Evolutionary conservation across 352 stramenopile species (phyloP).

Genomic region (Phytophthora hibernalis): DNA sequence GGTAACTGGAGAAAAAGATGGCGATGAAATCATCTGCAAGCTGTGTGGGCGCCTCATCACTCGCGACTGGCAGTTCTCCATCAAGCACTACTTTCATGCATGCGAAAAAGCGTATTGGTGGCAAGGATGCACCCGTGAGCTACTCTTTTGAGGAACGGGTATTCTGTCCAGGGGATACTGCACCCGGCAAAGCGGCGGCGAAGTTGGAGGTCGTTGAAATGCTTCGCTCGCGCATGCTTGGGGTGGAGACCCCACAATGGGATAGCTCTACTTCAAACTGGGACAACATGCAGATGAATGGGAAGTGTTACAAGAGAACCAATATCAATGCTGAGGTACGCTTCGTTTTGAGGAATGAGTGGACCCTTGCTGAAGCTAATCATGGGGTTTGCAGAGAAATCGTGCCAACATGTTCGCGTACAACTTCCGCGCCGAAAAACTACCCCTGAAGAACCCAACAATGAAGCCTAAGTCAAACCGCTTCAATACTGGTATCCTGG

Average conservation of each 20-base stretch:
- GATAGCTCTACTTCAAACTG: slow-evolving; percentile 74
- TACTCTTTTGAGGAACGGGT: slow-evolving; percentile 80
- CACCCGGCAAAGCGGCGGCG: slow-evolving; percentile 54
- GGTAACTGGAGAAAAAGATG: not conserved
- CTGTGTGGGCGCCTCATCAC: not conserved
- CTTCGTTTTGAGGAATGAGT: not conserved
- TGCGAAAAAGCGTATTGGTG: slow-evolving; percentile 73
- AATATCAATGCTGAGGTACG: slow-evolving; percentile 80
- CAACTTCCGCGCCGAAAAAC: slow-evolving; percentile 86
- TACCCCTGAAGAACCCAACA: slow-evolving; percentile 82
- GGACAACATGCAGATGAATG: slow-evolving; percentile 74
- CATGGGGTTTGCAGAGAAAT: slow-evolving; percentile 53
- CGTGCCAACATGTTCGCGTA: slow-evolving; percentile 85
- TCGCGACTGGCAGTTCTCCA: not conserved
- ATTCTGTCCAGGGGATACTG: slow-evolving; percentile 71
- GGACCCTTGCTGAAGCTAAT: slow-evolving; percentile 1
- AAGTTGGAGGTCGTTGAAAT: slow-evolving; percentile 73
- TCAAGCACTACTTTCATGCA: slow-evolving; percentile 32
- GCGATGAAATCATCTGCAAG: slow-evolving; percentile 16
- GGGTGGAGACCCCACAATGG: slow-evolving; percentile 62
- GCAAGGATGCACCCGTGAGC: slow-evolving; percentile 62
- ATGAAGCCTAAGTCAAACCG: slow-evolving; percentile 74
- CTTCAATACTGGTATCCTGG: slow-evolving; percentile 83
- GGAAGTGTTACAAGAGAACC: slow-evolving; percentile 81
- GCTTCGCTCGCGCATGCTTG: slow-evolving; percentile 69